These are phyloP conservation scores for Graphium sp. DNA, from an alignment of 2,329 filamentous ascomycete genomes.

Conservation along the genomic window DNA sequence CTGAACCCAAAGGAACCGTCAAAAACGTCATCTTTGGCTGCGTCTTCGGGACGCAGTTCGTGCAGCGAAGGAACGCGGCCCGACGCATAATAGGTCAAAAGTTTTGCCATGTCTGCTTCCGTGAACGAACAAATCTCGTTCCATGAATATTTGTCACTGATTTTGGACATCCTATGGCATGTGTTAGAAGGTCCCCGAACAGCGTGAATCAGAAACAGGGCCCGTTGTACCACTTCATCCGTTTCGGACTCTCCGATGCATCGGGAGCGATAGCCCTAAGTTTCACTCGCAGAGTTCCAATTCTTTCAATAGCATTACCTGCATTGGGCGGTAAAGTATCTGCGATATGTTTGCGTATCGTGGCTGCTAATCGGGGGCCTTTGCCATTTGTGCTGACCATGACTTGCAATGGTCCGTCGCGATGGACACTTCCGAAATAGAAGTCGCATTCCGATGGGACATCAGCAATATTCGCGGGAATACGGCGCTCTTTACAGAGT, in stretches of 20 bases:
- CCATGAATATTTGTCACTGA: slow-evolving; percentile 75
- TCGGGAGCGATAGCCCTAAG: slow-evolving; percentile 61
- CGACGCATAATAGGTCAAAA: slow-evolving; percentile 58
- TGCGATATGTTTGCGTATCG: slow-evolving; percentile 72
- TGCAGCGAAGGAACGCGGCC: slow-evolving; percentile 38
- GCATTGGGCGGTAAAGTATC: slow-evolving; percentile 58
- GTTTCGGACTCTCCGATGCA: slow-evolving; percentile 58
- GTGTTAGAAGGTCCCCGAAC: slow-evolving; percentile 4
- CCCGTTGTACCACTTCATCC: slow-evolving; percentile 65
- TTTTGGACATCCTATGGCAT: slow-evolving; percentile 63
- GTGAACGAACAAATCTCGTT: slow-evolving; percentile 72
- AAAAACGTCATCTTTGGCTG: slow-evolving; percentile 33
- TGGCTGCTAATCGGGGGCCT: slow-evolving; percentile 76
- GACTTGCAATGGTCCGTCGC: slow-evolving; percentile 87
- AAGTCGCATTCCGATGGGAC: slow-evolving; percentile 96
- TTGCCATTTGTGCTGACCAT: slow-evolving; percentile 99
- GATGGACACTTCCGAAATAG: slow-evolving; percentile 92
- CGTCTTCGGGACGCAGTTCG: slow-evolving; percentile 24
- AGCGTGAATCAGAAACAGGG: background rate
- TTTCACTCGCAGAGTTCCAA: slow-evolving; percentile 65
- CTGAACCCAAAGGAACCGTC: slow-evolving; percentile 44
- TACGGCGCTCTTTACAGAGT: slow-evolving; percentile 68
- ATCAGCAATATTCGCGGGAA: slow-evolving; percentile 91
- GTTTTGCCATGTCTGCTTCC: slow-evolving; percentile 66
- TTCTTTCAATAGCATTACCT: slow-evolving; percentile 70